Conservation (phyloP, 208 protist genomes). For the Leishmania lainsoni region DNA sequence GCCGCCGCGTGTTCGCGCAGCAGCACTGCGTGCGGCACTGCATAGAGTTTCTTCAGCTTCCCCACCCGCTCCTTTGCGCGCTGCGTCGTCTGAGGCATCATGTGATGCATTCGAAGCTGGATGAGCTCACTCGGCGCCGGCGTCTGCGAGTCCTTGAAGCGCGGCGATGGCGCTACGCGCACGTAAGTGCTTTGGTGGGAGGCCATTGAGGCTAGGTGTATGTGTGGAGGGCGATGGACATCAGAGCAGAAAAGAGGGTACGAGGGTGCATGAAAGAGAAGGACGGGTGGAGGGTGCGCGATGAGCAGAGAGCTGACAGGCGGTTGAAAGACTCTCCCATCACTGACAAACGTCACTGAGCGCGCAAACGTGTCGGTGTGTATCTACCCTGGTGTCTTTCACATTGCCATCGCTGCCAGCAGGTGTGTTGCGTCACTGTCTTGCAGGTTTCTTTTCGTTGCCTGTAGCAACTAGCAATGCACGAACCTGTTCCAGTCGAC, state of each 20-base stretch:
- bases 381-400: neutral
- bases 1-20: conserved; percentile 38
- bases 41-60: conserved; percentile 66
- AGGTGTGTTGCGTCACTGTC: neutral
- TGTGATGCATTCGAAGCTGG: conserved; percentile 38
- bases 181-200: conserved; percentile 22
- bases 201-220: neutral
- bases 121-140: conserved; percentile 42
- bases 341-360: neutral
- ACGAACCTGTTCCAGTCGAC: neutral
- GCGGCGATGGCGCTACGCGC: conserved; percentile 32
- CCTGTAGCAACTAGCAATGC: neutral
- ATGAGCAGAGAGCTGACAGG: neutral
- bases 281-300: neutral
- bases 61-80: conserved; percentile 50
- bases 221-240: neutral
- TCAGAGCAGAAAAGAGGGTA: neutral
- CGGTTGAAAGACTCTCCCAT: neutral
- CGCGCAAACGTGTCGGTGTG: neutral
- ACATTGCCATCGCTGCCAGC: neutral
- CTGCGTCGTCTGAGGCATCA: conserved; percentile 58
- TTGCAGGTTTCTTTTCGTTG: neutral
- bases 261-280: neutral
- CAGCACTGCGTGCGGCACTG: conserved; percentile 28
- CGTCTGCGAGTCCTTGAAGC: conserved; percentile 21